phyloP scores from a whole-genome alignment of 331 rosid genomes.

The Acacia concinna region DNA sequence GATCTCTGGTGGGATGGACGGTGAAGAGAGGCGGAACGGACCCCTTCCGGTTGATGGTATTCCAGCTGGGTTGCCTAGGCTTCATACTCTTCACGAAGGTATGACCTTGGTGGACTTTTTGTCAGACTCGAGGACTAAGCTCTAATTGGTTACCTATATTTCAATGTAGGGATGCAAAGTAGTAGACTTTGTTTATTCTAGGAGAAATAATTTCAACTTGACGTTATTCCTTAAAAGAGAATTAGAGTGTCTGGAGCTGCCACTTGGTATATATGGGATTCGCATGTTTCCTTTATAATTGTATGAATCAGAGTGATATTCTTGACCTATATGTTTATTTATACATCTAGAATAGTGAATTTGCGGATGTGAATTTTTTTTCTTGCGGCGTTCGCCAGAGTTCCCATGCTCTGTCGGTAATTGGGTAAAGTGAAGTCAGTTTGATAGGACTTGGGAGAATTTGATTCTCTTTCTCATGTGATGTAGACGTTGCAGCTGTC shows the following conservation, averaged over 20 bases:
- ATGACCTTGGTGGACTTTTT: conserved; percentile 13
- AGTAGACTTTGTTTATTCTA: background rate
- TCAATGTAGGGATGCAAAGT: background rate
- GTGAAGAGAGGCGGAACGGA: conserved; percentile 67
- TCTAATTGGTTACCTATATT: background rate
- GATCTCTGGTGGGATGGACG: conserved; percentile 52
- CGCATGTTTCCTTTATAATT: background rate
- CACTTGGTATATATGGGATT: conserved; percentile 1
- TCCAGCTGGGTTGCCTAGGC: conserved; percentile 82
- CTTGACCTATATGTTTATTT: background rate
- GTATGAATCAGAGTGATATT: conserved; percentile 18
- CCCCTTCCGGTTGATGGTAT: conserved; percentile 57
- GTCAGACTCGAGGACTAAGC: conserved; percentile 24
- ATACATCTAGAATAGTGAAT: background rate
- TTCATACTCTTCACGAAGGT: conserved; percentile 93
- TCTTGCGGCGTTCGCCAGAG: background rate
- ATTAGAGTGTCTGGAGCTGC: conserved; percentile 11
- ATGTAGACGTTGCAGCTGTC: background rate
- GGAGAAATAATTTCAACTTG: conserved; percentile 10
- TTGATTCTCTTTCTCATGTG: background rate
- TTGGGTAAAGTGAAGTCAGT: conserved; percentile 13
- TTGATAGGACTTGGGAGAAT: conserved; percentile 5
- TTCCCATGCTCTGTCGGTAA: background rate
- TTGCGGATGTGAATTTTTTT: conserved; percentile 1
- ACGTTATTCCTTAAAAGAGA: background rate